Conservation (phyloP, 2,329 filamentous ascomycete genomes). For the Metarhizium robertsii region DNA sequence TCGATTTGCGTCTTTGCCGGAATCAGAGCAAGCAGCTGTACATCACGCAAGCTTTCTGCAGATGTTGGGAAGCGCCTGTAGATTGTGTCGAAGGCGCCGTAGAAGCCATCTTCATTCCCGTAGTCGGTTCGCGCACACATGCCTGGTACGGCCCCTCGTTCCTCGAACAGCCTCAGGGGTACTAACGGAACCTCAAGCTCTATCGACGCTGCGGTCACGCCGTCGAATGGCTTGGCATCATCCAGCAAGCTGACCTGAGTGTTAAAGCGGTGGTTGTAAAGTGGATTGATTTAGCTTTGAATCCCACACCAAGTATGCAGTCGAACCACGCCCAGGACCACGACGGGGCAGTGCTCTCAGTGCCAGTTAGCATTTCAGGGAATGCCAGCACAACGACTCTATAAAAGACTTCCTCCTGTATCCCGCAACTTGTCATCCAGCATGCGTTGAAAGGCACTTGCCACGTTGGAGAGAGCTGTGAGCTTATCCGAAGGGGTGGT, state of each 20-base stretch:
- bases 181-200: neutral
- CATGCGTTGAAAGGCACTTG: no score
- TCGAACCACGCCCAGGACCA: no score
- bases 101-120: neutral
- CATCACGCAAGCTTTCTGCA: neutral
- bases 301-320: no score
- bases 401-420: no score
- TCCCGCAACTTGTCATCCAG: no score
- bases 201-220: neutral
- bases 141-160: neutral
- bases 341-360: no score
- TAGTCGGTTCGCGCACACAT: neutral
- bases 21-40: slow-evolving; percentile 1
- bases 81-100: slow-evolving; percentile 1
- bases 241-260: neutral
- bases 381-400: no score
- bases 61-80: neutral
- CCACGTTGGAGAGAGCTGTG: no score
- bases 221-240: neutral
- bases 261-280: no score
- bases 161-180: neutral
- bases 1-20: neutral
- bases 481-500: no score
- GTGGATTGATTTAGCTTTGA: no score
- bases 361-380: no score